Percentiles rank a stretch among this genome's conserved stretches.
Conservation (phyloP, 768 basidiomycete genomes). For the Podaxis carcinomalis region DNA sequence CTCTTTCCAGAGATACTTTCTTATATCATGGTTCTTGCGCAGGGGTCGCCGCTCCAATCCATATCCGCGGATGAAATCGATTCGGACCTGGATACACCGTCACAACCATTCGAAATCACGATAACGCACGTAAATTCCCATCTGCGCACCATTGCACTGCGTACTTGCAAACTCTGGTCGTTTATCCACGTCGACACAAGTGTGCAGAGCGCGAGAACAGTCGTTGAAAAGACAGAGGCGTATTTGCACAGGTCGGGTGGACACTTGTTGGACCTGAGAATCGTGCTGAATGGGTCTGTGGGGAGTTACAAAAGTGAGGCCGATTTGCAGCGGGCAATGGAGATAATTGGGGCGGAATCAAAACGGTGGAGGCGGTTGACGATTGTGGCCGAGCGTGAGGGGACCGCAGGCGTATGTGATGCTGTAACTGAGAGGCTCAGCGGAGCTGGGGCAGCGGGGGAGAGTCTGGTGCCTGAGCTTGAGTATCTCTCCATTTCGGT, state of each 20-base stretch:
- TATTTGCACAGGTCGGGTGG: constrained; percentile 31
- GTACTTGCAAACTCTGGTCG: constrained; percentile 37
- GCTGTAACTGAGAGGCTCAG: not conserved
- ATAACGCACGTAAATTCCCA: constrained; percentile 34
- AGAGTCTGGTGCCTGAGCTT: constrained; percentile 25
- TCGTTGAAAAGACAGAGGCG: constrained; percentile 18
- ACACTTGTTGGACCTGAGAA: constrained; percentile 27
- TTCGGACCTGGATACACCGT: not conserved
- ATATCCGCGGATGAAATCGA: not conserved
- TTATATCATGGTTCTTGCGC: constrained; percentile 15
- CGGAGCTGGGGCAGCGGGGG: not conserved
- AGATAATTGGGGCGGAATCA: constrained; percentile 27
- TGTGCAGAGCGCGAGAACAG: constrained; percentile 10
- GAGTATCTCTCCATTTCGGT: constrained; percentile 36
- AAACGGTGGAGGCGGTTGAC: constrained; percentile 33
- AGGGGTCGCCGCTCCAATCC: constrained; percentile 1
- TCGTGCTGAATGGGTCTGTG: constrained; percentile 19
- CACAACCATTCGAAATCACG: constrained; percentile 31
- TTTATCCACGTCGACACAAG: constrained; percentile 23
- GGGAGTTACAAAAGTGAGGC: not conserved
- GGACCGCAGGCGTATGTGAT: not conserved
- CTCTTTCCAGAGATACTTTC: constrained; percentile 9
- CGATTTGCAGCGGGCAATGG: constrained; percentile 20
- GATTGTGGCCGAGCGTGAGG: constrained; percentile 8
- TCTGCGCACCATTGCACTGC: constrained; percentile 35